phyloP scores from a whole-genome alignment of 306 rosid genomes.

The Rosa lucieae region DNA sequence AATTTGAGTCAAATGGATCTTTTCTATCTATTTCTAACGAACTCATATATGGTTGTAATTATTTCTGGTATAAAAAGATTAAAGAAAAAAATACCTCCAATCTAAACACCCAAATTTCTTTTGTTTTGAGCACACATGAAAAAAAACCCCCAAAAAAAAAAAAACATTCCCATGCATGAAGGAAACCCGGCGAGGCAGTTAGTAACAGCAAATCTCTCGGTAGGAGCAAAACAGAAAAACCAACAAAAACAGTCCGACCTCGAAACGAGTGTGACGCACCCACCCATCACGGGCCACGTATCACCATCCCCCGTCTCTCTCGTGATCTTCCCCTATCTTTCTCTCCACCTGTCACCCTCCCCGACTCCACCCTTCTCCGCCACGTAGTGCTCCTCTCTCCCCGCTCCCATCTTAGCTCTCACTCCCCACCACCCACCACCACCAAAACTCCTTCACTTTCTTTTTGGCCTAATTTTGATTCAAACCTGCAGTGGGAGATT shows the following conservation, averaged over 20 bases:
- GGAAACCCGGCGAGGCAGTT: neutral
- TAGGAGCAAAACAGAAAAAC: neutral
- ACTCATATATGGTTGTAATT: no score
- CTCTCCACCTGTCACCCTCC: slow-evolving; percentile 48
- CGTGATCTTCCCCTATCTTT: neutral
- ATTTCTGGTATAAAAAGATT: no score
- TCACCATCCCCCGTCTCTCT: slow-evolving; percentile 5
- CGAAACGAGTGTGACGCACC: slow-evolving; percentile 25
- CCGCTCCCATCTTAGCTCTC: neutral
- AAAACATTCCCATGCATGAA: neutral
- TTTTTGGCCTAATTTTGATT: neutral
- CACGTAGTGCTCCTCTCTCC: slow-evolving; percentile 37
- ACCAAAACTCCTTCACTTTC: neutral
- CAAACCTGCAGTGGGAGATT: neutral
- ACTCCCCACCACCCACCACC: neutral
- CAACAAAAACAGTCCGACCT: slow-evolving; percentile 31
- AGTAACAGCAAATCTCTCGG: slow-evolving; percentile 1
- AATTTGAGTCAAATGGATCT: no score
- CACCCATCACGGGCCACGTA: slow-evolving; percentile 17
- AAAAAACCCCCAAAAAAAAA: neutral
- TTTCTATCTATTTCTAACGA: no score
- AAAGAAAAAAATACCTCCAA: no score
- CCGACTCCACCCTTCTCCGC: slow-evolving; percentile 31
- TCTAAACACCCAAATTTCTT: no score
- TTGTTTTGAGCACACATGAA: no score